Evolutionary conservation across 805 yeast species (phyloP).

Genomic region (Pichia manshurica): DNA sequence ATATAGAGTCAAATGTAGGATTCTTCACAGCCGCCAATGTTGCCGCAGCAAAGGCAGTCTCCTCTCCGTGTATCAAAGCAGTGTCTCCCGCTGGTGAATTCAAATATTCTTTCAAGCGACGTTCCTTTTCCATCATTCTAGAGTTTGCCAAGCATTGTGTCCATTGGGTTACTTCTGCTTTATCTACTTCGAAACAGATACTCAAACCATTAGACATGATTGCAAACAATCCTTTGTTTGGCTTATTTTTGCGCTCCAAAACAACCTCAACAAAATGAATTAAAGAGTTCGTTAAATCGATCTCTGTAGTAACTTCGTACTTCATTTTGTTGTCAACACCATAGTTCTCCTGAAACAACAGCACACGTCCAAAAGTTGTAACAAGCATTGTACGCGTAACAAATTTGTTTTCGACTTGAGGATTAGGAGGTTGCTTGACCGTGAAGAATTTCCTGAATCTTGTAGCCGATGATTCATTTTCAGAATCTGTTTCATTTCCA

Average conservation of each 20-base stretch:
- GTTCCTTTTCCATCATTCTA: conserved; percentile 43
- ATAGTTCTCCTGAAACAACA: conserved; percentile 43
- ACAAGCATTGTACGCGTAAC: conserved; percentile 48
- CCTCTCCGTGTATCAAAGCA: conserved; percentile 31
- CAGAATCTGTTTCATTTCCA: conserved; percentile 14
- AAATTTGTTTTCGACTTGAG: conserved; percentile 23
- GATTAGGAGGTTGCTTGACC: conserved; percentile 8
- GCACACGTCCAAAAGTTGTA: conserved; percentile 58
- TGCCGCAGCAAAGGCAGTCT: conserved; percentile 36
- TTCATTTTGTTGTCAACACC: conserved; percentile 30
- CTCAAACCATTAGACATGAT: conserved; percentile 51
- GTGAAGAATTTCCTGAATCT: conserved; percentile 29
- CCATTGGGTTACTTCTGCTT: conserved; percentile 50
- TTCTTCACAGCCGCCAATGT: conserved; percentile 23
- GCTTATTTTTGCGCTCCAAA: conserved; percentile 25
- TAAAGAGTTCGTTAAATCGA: conserved; percentile 47
- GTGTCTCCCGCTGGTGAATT: conserved; percentile 26
- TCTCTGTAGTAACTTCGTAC: conserved; percentile 47
- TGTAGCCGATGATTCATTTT: conserved; percentile 16
- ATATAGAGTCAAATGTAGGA: background rate
- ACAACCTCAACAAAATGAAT: conserved; percentile 56
- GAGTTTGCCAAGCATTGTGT: conserved; percentile 47
- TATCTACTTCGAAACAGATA: conserved; percentile 51
- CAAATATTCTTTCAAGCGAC: conserved; percentile 26
- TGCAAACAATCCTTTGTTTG: conserved; percentile 47